Conservation (phyloP, 2,329 filamentous ascomycete species). For the Neofusicoccum sp. region DNA sequence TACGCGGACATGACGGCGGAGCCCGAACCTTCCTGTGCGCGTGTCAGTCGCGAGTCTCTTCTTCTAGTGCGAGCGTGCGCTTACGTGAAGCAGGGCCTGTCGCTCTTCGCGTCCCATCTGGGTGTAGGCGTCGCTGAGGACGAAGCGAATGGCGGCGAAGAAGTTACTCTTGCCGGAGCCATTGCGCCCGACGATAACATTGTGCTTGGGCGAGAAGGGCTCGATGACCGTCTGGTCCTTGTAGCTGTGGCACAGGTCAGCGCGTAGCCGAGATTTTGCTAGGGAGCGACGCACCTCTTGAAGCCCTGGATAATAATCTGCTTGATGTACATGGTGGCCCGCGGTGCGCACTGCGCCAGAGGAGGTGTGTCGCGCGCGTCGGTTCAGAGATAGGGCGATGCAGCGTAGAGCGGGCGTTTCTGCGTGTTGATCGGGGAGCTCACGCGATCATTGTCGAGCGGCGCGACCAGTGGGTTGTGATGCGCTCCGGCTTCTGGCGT, state of each 20-base stretch:
- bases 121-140: constrained; percentile 95
- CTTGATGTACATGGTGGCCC: constrained; percentile 86
- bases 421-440: not conserved
- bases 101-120: constrained; percentile 96
- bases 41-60: not conserved
- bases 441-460: constrained; percentile 12
- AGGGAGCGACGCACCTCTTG: constrained; percentile 70
- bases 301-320: constrained; percentile 99
- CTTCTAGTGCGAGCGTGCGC: constrained; percentile 23
- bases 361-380: constrained; percentile 1
- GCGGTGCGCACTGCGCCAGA: not conserved
- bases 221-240: constrained; percentile 99
- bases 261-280: not conserved
- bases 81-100: constrained; percentile 83
- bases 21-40: constrained; percentile 77
- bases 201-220: constrained; percentile 94
- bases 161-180: constrained; percentile 99
- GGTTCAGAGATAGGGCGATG: not conserved
- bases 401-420: not conserved
- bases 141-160: constrained; percentile 98
- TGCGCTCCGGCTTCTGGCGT: not conserved
- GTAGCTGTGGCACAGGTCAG: constrained; percentile 65
- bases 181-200: constrained; percentile 98
- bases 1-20: constrained; percentile 99
- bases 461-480: not conserved